phyloP scores from a whole-genome alignment of 148 eudicot species.

The Hydrangea macrophylla region DNA sequence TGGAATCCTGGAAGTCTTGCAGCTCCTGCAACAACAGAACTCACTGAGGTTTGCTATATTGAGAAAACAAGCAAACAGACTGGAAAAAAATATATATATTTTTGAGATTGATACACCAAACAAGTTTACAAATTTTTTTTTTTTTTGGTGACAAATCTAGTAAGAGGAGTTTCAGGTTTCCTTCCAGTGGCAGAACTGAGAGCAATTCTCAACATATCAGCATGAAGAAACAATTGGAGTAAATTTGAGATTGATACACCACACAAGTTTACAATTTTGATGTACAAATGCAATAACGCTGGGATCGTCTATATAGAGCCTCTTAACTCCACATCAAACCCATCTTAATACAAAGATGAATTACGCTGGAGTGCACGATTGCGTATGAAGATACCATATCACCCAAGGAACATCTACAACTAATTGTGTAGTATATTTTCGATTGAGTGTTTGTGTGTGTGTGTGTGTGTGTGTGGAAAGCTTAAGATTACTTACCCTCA shows the following conservation, averaged over 20 bases:
- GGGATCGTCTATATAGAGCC: not conserved
- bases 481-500: conserved; percentile 60
- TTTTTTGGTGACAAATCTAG: too few relatives aligned
- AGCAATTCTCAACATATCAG: not conserved
- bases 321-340: not conserved
- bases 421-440: not conserved
- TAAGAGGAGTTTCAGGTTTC: too few relatives aligned
- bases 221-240: not conserved
- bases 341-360: not conserved
- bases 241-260: not conserved
- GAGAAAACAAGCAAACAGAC: conserved; percentile 6
- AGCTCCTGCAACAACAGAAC: conserved; percentile 58
- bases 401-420: not conserved
- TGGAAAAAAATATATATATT: not conserved
- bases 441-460: too few relatives aligned
- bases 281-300: not conserved
- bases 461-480: not conserved
- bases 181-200: too few relatives aligned
- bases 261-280: too few relatives aligned
- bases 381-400: not conserved
- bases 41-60: not conserved
- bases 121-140: not conserved
- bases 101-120: not conserved
- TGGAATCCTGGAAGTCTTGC: conserved; percentile 99
- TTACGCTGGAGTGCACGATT: not conserved